Base-by-base conservation (phyloP, 1,139 yeast species). In the Petasospora rhodanensis region DNA sequence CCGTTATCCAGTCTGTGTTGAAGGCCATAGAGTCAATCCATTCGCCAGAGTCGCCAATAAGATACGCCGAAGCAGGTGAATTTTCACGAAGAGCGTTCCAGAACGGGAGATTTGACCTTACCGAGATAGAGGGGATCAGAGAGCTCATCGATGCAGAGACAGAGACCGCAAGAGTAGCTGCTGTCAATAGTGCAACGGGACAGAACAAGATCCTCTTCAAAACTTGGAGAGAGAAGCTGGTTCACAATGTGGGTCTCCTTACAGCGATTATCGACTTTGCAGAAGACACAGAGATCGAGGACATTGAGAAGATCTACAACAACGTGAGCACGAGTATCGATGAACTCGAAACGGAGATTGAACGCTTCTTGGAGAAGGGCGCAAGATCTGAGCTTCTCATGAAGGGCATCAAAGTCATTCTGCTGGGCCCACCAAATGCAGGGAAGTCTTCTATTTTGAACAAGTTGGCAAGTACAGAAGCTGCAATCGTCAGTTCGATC, bases 101-200 rank as follows among this genome's bases (percentile, higher is more conserved):
- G 34, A 84, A 84, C 54, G 81, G 85, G 2, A 62, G 79, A 36
- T 51, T 72, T 40, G 81, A 76, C 45, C 52, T 93, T 42, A 86
- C 96, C 0, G 89, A 89, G 51, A 73, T 86, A 7, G 99, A 91
- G 59, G 96, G 96, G 1, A 76, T 91, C 8, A 68, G 91, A 41
- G 95, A 85, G 35, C 63, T 89, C 58, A 86, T 93, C 27, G 91
- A 89, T 50, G 96, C 98, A 0, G 97, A 91, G 52, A 91, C 98
- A 0, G 98, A 91, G 55, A 61, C 77, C 8, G 96, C 93, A 53
- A 68, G 97, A 39, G 56, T 73, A 2, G 78, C 93, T 2, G 87
- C 95, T 0, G 59, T 86, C 11, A 64, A 73, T 3, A 77, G 91
- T 14, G 76, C 89, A 46, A 72, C 77, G 6, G 97, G 97, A 2